Base-by-base conservation (phyloP, 139 green algal genomes). In the Medakamo hakoo region DNA sequence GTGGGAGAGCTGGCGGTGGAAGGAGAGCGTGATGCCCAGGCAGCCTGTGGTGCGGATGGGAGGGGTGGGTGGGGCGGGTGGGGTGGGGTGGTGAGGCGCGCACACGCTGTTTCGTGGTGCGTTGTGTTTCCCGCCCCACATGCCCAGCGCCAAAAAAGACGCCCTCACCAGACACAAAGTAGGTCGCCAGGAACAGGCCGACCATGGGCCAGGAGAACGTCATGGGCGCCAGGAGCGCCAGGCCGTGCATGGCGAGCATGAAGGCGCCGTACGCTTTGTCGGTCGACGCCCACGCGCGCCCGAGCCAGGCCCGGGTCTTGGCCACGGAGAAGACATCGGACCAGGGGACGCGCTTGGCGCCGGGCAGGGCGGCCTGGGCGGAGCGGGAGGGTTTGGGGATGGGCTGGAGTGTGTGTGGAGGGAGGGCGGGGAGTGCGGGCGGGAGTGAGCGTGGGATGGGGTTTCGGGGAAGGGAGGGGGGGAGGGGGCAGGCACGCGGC, bases 11-110 rank as follows among this genome's bases (percentile, higher is more conserved):
- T 93, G 79, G 31, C 91, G 84, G 82, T 99, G 93, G 83, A 86
- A 99, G 3, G 72, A 85, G 4, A 96, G 79, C 0, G 93, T 99
- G 79, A 99, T 99, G 63, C 93, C 93, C 26, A 99, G 73, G 72
- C 86, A 94, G 57, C 91, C 90, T 23, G 87, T 95, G 30, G 98
- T 71, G 49, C 97, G 88, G 80, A 97, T 98, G 26, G 69, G 76
- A 30, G 3, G 23, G 30, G 3, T 30, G 2, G 60, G 58, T 3
- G 24, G 49, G 1, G 30, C 22, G n/a, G n/a, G n/a, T n/a, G n/a
- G n/a, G n/a, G n/a, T n/a, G n/a, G n/a, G n/a, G n/a, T n/a, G n/a
- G n/a, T n/a, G n/a, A n/a, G n/a, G n/a, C n/a, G n/a, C n/a, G n/a
- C n/a, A n/a, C n/a, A n/a, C n/a, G n/a, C n/a, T n/a, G n/a, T n/a